Conservation (phyloP, 257 asterid species). For the Prunella vulgaris region DNA sequence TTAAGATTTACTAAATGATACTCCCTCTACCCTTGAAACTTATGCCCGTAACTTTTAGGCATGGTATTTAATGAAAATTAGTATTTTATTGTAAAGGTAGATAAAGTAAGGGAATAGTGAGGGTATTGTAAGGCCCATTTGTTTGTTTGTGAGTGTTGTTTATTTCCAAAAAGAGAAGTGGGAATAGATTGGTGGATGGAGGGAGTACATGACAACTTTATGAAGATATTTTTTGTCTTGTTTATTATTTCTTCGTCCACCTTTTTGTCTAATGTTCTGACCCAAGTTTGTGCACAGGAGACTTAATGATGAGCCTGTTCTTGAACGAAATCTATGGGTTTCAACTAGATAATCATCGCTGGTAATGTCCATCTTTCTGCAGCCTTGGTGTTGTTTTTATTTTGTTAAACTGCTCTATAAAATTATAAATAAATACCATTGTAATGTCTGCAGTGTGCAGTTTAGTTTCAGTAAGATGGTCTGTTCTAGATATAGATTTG, state of each 20-base stretch:
- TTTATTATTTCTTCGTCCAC: neutral
- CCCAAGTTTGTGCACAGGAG: slow-evolving; percentile 49
- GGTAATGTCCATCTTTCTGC: slow-evolving; percentile 43
- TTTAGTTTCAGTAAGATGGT: neutral
- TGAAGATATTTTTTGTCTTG: neutral
- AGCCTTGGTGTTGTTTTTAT: neutral
- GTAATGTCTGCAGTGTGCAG: neutral
- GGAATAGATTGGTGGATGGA: no score
- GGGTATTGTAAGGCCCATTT: no score
- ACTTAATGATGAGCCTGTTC: slow-evolving; percentile 94
- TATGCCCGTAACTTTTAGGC: no score
- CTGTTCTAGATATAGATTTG: neutral
- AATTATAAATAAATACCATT: neutral
- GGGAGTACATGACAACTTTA: neutral
- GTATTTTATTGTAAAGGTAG: no score
- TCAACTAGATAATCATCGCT: slow-evolving; percentile 89
- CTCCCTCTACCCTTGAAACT: no score
- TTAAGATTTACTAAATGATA: neutral
- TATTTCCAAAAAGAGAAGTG: no score
- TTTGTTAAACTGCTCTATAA: slow-evolving; percentile 2
- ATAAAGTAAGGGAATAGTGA: no score
- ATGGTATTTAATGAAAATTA: no score
- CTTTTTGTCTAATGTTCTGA: slow-evolving; percentile 14
- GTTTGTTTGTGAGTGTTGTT: no score
- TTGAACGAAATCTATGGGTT: slow-evolving; percentile 95